Conservation (phyloP, 1,284 basidiomycete species). For the Trametes pubescens region DNA sequence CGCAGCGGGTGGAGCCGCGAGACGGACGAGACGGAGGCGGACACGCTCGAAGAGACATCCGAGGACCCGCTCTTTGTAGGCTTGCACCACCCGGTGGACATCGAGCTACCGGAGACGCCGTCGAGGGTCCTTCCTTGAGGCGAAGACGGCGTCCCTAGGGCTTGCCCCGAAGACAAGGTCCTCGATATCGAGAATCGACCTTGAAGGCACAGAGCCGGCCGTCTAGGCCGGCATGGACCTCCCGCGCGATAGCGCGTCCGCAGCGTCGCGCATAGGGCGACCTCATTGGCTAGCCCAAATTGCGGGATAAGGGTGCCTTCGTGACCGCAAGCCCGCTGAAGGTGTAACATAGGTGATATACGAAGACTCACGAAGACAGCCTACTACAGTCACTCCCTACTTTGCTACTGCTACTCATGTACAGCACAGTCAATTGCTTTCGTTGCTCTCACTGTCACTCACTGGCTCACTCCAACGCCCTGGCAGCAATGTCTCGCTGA, state of each 20-base stretch:
- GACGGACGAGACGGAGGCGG: conserved; percentile 13
- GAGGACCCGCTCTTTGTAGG: conserved; percentile 21
- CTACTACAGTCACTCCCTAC: background rate
- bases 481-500: background rate
- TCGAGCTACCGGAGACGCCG: conserved; percentile 13
- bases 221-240: no score
- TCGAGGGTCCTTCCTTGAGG: background rate
- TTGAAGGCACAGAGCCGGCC: no score
- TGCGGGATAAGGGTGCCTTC: no score
- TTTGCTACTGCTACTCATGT: background rate
- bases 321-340: no score
- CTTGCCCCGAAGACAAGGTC: no score
- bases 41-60: conserved; percentile 17
- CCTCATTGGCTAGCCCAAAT: no score
- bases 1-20: background rate
- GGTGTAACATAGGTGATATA: background rate
- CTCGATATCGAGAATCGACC: background rate
- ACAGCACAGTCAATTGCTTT: background rate
- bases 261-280: no score
- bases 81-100: background rate
- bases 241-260: no score
- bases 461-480: background rate
- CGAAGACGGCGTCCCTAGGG: background rate
- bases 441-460: background rate
- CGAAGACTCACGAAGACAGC: background rate